Percentiles rank a stretch among this genome's conserved stretches.
phyloP scores from a whole-genome alignment of 2,329 filamentous ascomycete genomes.

The Trichoderma arundinaceum region DNA sequence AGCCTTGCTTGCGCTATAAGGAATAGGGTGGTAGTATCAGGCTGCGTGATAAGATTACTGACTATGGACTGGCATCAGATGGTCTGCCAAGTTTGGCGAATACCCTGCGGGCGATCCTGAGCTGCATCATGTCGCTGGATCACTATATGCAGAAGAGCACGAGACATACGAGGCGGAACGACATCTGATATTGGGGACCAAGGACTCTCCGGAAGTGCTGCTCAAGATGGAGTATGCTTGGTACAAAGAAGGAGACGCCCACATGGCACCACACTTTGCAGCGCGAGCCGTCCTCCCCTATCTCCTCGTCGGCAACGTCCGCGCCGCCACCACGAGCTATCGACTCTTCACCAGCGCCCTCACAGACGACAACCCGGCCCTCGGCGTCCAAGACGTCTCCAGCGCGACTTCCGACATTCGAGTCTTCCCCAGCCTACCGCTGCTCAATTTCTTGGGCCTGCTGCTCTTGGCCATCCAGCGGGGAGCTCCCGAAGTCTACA shows the following conservation, averaged over 20 bases:
- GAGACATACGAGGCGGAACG: conserved; percentile 92
- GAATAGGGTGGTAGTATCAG: not conserved
- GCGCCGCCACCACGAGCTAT: conserved; percentile 83
- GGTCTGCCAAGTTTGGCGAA: conserved; percentile 85
- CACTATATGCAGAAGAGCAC: conserved; percentile 88
- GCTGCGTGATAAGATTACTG: not conserved
- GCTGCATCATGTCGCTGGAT: conserved; percentile 88
- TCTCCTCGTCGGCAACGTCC: conserved; percentile 86
- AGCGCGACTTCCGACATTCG: conserved; percentile 74
- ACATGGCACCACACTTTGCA: conserved; percentile 85
- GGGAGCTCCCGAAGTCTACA: conserved; percentile 77
- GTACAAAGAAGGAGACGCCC: conserved; percentile 88
- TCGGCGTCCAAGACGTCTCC: conserved; percentile 82
- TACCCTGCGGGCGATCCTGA: conserved; percentile 92
- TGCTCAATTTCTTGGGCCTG: conserved; percentile 91
- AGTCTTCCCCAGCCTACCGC: conserved; percentile 88
- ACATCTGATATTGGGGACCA: conserved; percentile 86
- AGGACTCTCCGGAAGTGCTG: conserved; percentile 82
- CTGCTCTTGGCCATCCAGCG: conserved; percentile 84
- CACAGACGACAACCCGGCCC: conserved; percentile 50
- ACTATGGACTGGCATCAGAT: conserved; percentile 49
- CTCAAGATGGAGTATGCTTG: conserved; percentile 87
- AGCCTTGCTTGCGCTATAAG: not conserved
- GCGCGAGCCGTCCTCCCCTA: conserved; percentile 89
- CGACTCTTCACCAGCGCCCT: conserved; percentile 61